A percentile compares a stretch with the other conserved stretches of the same genome.
phyloP scores from a whole-genome alignment of 2,329 filamentous ascomycete genomes.

The Eutypa lata region DNA sequence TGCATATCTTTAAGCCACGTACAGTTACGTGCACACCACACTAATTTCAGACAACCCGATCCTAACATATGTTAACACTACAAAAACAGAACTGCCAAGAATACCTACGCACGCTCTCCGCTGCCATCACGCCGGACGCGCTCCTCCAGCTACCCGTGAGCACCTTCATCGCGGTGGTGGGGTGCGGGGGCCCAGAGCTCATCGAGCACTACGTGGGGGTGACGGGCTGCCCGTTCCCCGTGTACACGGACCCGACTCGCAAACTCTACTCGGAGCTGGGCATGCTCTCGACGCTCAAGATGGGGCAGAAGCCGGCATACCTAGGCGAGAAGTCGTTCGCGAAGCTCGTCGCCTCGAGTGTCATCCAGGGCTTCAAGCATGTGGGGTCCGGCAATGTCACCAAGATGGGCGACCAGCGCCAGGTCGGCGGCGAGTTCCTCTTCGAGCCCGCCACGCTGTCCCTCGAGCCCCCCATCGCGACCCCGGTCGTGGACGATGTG shows the following conservation, averaged over 20 bases:
- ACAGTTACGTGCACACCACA: too few relatives aligned
- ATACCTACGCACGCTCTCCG: conserved; percentile 62
- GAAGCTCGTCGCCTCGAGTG: conserved; percentile 46
- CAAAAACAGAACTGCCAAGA: conserved; percentile 67
- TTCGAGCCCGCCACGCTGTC: conserved; percentile 53
- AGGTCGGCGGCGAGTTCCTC: conserved; percentile 77
- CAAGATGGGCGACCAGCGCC: conserved; percentile 62
- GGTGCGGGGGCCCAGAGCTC: conserved; percentile 66
- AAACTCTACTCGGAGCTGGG: conserved; percentile 64
- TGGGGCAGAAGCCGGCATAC: conserved; percentile 63
- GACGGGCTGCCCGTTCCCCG: conserved; percentile 66
- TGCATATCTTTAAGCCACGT: too few relatives aligned
- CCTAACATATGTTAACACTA: too few relatives aligned
- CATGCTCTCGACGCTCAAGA: conserved; percentile 62
- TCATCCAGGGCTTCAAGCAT: conserved; percentile 59
- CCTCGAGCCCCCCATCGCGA: conserved; percentile 42
- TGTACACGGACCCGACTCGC: conserved; percentile 72
- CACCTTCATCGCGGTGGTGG: conserved; percentile 67
- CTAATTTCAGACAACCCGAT: too few relatives aligned
- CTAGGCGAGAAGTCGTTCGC: conserved; percentile 51
- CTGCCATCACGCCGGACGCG: conserved; percentile 50
- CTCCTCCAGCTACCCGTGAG: conserved; percentile 49
- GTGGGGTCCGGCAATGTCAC: conserved; percentile 55
- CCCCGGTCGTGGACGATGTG: conserved; percentile 28
- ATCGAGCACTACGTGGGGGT: conserved; percentile 64